Evolutionary conservation across 2,329 filamentous ascomycete genomes (phyloP).

Genomic region (Graphium sp.): DNA sequence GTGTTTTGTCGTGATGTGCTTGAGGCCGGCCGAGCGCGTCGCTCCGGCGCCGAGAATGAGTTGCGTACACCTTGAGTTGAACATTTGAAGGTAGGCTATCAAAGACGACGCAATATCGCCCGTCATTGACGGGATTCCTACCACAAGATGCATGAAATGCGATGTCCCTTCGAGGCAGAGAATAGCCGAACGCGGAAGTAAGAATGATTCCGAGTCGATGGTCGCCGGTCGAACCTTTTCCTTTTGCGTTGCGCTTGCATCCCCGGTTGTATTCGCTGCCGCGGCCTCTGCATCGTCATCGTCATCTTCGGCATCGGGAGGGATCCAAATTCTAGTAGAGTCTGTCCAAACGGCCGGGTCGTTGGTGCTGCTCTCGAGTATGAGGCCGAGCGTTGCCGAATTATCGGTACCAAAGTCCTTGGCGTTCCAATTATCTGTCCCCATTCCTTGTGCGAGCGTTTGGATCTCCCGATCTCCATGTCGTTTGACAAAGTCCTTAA

Average conservation of each 20-base stretch:
- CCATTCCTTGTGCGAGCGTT: conserved; percentile 58
- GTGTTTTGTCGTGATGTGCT: conserved; percentile 93
- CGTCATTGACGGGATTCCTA: conserved; percentile 78
- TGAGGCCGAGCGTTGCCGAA: conserved; percentile 39
- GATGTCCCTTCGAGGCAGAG: conserved; percentile 69
- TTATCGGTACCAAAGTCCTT: conserved; percentile 56
- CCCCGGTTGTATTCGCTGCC: conserved; percentile 28
- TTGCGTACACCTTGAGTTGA: conserved; percentile 93
- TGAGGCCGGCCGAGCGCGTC: conserved; percentile 72
- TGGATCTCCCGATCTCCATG: conserved; percentile 60
- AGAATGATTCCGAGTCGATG: conserved; percentile 72
- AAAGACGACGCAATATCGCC: conserved; percentile 65
- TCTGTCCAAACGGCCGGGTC: conserved; percentile 53
- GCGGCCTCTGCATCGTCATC: conserved; percentile 15
- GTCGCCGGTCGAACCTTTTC: conserved; percentile 54
- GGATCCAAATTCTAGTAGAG: conserved; percentile 38
- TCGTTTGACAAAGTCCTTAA: conserved; percentile 60
- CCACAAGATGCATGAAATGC: conserved; percentile 66
- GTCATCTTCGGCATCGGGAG: conserved; percentile 21
- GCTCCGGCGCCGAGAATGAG: conserved; percentile 90
- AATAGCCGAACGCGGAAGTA: conserved; percentile 71
- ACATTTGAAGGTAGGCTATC: conserved; percentile 75
- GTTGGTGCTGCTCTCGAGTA: conserved; percentile 53
- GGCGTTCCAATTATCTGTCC: conserved; percentile 64
- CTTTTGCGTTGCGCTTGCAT: conserved; percentile 34